These are phyloP conservation scores for Cicer arietinum DNA, from an alignment of 306 rosid genomes.

Conservation along the genomic window DNA sequence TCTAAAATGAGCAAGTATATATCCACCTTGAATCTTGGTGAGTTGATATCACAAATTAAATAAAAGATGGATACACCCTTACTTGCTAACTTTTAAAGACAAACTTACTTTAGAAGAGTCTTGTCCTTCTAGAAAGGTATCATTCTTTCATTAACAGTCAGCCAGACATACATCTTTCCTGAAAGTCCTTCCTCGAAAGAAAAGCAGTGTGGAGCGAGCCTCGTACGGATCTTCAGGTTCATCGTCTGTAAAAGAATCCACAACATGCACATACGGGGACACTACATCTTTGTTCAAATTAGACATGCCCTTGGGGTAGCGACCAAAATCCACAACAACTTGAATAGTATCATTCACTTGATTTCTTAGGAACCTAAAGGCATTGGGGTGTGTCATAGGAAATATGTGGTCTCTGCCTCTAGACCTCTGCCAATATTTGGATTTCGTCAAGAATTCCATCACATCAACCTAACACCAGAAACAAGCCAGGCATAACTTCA, in stretches of 20 bases:
- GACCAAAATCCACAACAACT: constrained; percentile 96
- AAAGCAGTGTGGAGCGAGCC: constrained; percentile 78
- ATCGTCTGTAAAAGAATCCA: constrained; percentile 78
- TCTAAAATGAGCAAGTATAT: constrained; percentile 34
- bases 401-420: constrained; percentile 89
- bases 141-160: constrained; percentile 32
- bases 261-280: constrained; percentile 90
- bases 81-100: constrained; percentile 42
- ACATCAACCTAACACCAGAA: constrained; percentile 75
- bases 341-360: constrained; percentile 82
- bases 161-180: constrained; percentile 81
- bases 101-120: constrained; percentile 23
- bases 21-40: constrained; percentile 28
- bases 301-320: constrained; percentile 76
- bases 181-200: constrained; percentile 85
- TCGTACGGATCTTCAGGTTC: constrained; percentile 74
- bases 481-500: constrained; percentile 37
- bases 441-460: constrained; percentile 61
- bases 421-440: constrained; percentile 84
- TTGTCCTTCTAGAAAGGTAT: constrained; percentile 29
- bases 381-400: constrained; percentile 98
- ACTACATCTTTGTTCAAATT: constrained; percentile 92
- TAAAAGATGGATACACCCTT: constrained; percentile 21
- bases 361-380: constrained; percentile 86
- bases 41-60: background rate